Percentiles rank a stretch among this genome's conserved stretches.
phyloP scores from a whole-genome alignment of 2,329 filamentous ascomycete species.

The Calycina herbarum region DNA sequence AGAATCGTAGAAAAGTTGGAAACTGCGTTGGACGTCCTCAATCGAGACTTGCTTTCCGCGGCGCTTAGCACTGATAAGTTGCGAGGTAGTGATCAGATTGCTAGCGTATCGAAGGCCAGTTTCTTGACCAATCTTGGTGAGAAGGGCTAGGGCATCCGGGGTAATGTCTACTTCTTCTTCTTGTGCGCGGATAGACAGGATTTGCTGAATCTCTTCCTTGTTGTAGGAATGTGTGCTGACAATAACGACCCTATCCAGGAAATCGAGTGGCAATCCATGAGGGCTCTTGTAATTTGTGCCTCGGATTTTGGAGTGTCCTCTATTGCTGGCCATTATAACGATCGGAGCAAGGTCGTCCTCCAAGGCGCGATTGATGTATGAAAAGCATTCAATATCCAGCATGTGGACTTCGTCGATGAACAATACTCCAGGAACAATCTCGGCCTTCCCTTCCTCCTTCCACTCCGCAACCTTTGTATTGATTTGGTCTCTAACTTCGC shows the following conservation, averaged over 20 bases:
- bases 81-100: conserved; percentile 93
- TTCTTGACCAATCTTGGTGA: conserved; percentile 95
- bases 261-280: conserved; percentile 91
- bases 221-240: conserved; percentile 88
- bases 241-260: conserved; percentile 93
- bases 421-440: conserved; percentile 93
- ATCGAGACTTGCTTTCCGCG: conserved; percentile 80
- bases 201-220: conserved; percentile 84
- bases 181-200: conserved; percentile 86
- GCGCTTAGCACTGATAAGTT: conserved; percentile 83
- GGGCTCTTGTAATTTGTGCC: conserved; percentile 92
- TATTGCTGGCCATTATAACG: conserved; percentile 99
- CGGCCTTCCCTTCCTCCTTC: conserved; percentile 99
- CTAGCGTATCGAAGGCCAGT: conserved; percentile 92
- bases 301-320: conserved; percentile 85
- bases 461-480: conserved; percentile 98
- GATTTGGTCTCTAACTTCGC: conserved; percentile 97
- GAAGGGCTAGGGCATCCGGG: conserved; percentile 82
- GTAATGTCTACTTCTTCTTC: conserved; percentile 95
- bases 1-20: conserved; percentile 91
- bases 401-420: conserved; percentile 99
- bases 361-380: conserved; percentile 94
- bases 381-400: conserved; percentile 99
- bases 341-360: conserved; percentile 94
- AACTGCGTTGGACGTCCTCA: conserved; percentile 90